Base-by-base conservation (phyloP, 768 basidiomycete genomes). In the Agaricus bisporus region DNA sequence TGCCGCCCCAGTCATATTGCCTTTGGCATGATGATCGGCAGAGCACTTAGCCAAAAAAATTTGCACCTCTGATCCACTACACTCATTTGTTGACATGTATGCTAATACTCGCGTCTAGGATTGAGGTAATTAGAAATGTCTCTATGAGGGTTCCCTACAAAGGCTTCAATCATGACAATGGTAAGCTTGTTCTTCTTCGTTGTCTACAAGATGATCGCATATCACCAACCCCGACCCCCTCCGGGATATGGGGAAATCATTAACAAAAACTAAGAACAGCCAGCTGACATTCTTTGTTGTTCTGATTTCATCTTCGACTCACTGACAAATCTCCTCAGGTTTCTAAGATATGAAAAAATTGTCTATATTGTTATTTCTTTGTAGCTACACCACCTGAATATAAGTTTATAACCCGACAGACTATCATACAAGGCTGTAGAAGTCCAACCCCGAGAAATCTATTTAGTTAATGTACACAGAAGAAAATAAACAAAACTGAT, bases 1-100 rank as follows among this genome's bases (percentile, higher is more conserved):
- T 83, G 83, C 82, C 82, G 83, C 83, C 83, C 83, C 83, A 85
- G 83, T 83, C 83, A 72, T 83, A 85, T 32, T 7, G 58, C 55
- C 59, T 50, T 15, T 25, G 60, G 75, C 81, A 49, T 85, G 83
- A 85, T 76, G 83, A 85, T 66, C 62, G 80, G 81, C 72, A 72
- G 72, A 78, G 82, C 82, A 82, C 32, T 71, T 59, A 81, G 80
- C 82, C 81, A 85, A 85, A 80, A 64, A 65, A 64, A 65, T 65
- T 78, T 80, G 82, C 80, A 83, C 68, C 68, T 71, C 83, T 85
- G 83, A 85, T 60, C 59, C 51, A 60, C 53, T 57, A 45, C 57
- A 37, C 55, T 39, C 59, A 43, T 55, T 43, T 52, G 53, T 49
- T 49, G 35, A 28, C n/a, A 25, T 25, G 39, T 15, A 48, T 17